Evolutionary conservation across 2,329 filamentous ascomycete genomes (phyloP).

Genomic region (Clonostachys byssicola): DNA sequence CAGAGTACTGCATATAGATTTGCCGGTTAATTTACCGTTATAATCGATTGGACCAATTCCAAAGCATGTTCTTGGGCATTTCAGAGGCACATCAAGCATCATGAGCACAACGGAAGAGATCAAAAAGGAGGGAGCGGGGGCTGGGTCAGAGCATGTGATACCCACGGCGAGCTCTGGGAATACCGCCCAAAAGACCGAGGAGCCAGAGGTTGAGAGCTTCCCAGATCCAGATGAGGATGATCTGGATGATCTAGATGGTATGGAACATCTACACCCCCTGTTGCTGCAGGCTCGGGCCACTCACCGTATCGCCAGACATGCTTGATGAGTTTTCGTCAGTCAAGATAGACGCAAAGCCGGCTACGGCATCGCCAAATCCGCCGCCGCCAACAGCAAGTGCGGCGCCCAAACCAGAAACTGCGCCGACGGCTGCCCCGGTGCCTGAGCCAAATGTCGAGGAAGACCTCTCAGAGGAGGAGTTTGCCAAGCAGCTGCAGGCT

Average conservation of each 20-base stretch:
- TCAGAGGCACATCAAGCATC: too few relatives aligned
- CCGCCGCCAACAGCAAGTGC: slow-evolving; percentile 6
- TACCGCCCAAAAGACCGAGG: slow-evolving; percentile 4
- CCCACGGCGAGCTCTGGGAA: slow-evolving; percentile 3
- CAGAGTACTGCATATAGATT: too few relatives aligned
- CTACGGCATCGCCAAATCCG: slow-evolving; percentile 15
- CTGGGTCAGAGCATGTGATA: slow-evolving; percentile 8
- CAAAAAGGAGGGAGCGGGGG: slow-evolving; percentile 1
- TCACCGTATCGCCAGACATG: slow-evolving; percentile 59
- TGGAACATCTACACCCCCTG: slow-evolving; percentile 8
- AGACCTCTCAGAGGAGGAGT: slow-evolving; percentile 65
- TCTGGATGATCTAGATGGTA: slow-evolving; percentile 86
- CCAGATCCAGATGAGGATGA: slow-evolving; percentile 93
- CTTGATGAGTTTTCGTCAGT: slow-evolving; percentile 82
- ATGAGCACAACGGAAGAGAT: slow-evolving; percentile 2
- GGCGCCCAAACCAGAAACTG: slow-evolving; percentile 23
- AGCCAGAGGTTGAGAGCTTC: slow-evolving; percentile 45
- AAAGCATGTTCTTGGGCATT: too few relatives aligned
- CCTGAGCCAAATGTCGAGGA: slow-evolving; percentile 23
- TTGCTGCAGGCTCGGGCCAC: too few relatives aligned
- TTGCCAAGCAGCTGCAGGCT: slow-evolving; percentile 80
- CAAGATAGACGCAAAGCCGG: slow-evolving; percentile 34
- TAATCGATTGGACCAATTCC: too few relatives aligned
- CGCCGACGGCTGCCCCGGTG: slow-evolving; percentile 13
- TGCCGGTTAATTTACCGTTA: too few relatives aligned